Conservation (phyloP, 228 moss, liverwort and hornwort species). For the Sphagnum magellanicum region DNA sequence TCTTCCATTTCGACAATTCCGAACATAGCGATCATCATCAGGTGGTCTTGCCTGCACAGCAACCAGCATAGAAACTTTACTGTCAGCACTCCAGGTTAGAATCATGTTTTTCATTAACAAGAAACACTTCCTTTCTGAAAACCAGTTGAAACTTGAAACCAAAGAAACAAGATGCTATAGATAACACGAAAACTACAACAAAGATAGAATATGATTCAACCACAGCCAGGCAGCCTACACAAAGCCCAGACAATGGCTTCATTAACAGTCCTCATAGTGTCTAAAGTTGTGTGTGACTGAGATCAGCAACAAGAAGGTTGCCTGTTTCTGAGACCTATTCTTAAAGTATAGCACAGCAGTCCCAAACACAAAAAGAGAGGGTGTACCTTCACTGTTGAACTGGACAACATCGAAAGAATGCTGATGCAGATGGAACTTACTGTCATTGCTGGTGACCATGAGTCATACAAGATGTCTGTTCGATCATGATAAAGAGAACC, state of each 20-base stretch:
- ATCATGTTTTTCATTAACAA: background rate
- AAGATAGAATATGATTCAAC: too few species aligned
- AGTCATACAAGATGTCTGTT: slow-evolving; percentile 95
- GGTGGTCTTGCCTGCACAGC: slow-evolving; percentile 93
- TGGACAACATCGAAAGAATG: slow-evolving; percentile 99
- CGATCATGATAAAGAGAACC: slow-evolving; percentile 6
- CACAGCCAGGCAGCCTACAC: too few species aligned
- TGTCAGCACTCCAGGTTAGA: background rate
- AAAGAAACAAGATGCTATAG: too few species aligned
- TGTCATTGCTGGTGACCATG: slow-evolving; percentile 99
- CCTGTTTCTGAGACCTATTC: too few species aligned
- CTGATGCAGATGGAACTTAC: slow-evolving; percentile 99
- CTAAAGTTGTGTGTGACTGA: too few species aligned
- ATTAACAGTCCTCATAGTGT: too few species aligned
- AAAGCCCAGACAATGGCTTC: too few species aligned
- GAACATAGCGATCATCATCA: slow-evolving; percentile 97
- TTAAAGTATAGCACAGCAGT: too few species aligned
- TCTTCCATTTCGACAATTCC: slow-evolving; percentile 97
- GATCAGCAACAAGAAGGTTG: too few species aligned
- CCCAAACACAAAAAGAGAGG: too few species aligned
- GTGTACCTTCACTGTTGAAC: slow-evolving; percentile 95
- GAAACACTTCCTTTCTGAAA: background rate
- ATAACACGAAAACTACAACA: too few species aligned
- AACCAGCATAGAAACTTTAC: slow-evolving; percentile 1
- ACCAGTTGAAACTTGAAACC: too few species aligned